phyloP scores from a whole-genome alignment of 192 early-diverging fungal genomes.

The Fimicolochytrium jonesii region DNA sequence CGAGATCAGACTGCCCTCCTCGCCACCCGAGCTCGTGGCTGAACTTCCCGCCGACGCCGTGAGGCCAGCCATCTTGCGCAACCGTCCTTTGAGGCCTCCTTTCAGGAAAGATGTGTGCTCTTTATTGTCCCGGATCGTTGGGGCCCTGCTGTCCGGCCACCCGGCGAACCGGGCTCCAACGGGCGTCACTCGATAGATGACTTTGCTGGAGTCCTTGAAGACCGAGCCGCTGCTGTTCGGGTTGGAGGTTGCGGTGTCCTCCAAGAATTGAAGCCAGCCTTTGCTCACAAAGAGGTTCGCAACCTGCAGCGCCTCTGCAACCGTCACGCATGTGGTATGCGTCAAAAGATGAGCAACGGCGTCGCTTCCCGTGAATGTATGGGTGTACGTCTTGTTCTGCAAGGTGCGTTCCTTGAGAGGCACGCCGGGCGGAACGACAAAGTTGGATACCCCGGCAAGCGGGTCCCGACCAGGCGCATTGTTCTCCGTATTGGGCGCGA shows the following conservation, averaged over 20 bases:
- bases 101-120: slow-evolving; percentile 5
- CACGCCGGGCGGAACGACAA: slow-evolving; percentile 1
- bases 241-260: no score
- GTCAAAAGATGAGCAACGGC: slow-evolving; percentile 30
- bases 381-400: slow-evolving; percentile 25
- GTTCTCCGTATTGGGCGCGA: background rate
- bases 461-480: background rate
- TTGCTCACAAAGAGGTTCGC: slow-evolving; percentile 19
- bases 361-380: slow-evolving; percentile 32
- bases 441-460: background rate
- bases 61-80: background rate
- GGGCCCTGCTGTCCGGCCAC: slow-evolving; percentile 24
- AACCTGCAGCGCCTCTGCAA: slow-evolving; percentile 23
- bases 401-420: slow-evolving; percentile 22
- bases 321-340: slow-evolving; percentile 15
- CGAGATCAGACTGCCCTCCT: slow-evolving; percentile 2
- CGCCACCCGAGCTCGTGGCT: background rate
- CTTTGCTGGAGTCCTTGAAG: slow-evolving; percentile 18
- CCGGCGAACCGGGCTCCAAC: slow-evolving; percentile 16
- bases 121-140: slow-evolving; percentile 2
- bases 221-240: background rate
- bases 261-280: slow-evolving; percentile 25
- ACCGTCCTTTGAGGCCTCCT: background rate
- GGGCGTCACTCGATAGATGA: slow-evolving; percentile 30
- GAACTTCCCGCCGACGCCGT: background rate